Base-by-base conservation (phyloP, 2,329 filamentous ascomycete genomes). In the Microsporum canis region DNA sequence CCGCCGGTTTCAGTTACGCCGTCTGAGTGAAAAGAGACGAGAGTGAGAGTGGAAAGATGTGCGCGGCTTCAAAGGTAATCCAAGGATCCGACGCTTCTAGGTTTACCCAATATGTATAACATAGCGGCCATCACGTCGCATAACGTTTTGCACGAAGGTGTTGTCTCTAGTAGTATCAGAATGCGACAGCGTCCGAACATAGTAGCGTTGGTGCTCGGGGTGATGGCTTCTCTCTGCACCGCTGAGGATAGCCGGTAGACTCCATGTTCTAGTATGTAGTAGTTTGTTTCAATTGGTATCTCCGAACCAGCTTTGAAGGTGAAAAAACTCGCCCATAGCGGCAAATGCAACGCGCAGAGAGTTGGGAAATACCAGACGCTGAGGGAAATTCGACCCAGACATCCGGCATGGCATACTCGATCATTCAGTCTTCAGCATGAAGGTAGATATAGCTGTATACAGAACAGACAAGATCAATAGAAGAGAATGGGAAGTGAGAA, bases 1-100 rank as follows among this genome's bases (percentile, higher is more conserved):
- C 31, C 57, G 23, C 59, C 63, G 10, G 58, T 61, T 58, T 56
- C 14, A 43, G 39, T 34, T 57, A 49, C 45, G 33, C 39, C 23
- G 56, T 65, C 33, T 67, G 63, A 6, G 63, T 64, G 3, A 66
- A 60, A 36, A 60, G 33, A 6, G 31, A 29, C 3, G 27, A 27
- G 10, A 55, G 23, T 6, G 59, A 17, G 5, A 60, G 33, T 1
- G 66, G 68, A 62, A 71, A 70, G 4, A 71, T 66, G 49, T 70
- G 67, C 1, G 66, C 67, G 17, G 66, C 68, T 57, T 72, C 62
- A 14, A 64, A 59, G 14, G 17, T 57, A 39, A 5, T n/a, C 39
- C 47, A 57, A 14, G 10, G 5, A 3, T 36, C 34, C 10, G 17
- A 12, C 17, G 6, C 34, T 43, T 31, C 38, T 6, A 3, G 6